Conservation (phyloP, 2,329 filamentous ascomycete genomes). For the Paracoccidioides lutzii region DNA sequence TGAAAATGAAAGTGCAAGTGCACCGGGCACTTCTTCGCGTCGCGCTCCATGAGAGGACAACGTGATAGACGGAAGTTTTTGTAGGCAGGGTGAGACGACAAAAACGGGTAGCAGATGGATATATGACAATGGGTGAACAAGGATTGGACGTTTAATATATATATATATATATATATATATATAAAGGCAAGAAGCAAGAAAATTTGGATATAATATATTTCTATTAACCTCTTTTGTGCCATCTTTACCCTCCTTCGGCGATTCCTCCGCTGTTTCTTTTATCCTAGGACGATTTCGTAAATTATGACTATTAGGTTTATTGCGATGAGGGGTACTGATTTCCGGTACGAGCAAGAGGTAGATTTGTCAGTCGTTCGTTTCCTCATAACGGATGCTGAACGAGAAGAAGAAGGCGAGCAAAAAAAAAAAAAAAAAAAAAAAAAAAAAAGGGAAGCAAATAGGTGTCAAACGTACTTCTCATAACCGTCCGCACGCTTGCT, state of each 20-base stretch:
- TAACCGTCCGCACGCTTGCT: slow-evolving; percentile 76
- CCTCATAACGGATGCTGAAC: not conserved
- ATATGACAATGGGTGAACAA: no score
- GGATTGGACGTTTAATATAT: no score
- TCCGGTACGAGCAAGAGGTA: not conserved
- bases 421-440: no score
- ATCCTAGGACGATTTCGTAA: slow-evolving; percentile 68
- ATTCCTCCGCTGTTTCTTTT: slow-evolving; percentile 17
- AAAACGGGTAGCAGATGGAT: no score
- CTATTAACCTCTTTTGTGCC: not conserved
- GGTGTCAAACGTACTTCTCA: slow-evolving; percentile 61
- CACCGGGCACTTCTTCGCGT: no score
- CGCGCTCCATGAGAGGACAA: no score
- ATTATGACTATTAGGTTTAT: slow-evolving; percentile 73
- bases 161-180: no score
- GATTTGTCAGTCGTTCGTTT: not conserved
- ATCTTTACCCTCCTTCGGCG: not conserved
- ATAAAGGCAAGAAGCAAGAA: not conserved
- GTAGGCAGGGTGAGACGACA: no score
- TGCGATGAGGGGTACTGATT: slow-evolving; percentile 65
- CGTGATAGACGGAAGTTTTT: no score
- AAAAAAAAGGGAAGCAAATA: not conserved
- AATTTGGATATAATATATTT: not conserved
- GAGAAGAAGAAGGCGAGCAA: not conserved
- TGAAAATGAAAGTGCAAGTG: no score